These are phyloP conservation scores for Ceratobasidium sp. DNA, from an alignment of 1,284 basidiomycete species.

Conservation along the genomic window DNA sequence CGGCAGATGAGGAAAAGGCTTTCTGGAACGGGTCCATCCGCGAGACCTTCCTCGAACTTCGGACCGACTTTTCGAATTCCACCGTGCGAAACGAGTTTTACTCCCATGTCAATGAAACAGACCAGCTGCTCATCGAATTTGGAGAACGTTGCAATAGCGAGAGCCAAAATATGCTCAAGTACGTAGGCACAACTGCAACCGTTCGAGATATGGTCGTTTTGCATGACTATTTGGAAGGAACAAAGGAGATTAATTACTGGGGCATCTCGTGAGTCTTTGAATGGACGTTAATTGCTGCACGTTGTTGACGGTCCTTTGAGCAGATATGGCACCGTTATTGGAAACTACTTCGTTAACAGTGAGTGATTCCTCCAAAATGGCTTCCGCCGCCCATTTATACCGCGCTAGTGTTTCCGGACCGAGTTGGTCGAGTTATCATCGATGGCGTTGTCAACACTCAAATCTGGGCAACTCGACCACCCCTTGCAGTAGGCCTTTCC, in stretches of 20 bases:
- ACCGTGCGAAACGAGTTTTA: constrained; percentile 26
- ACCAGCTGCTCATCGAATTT: constrained; percentile 3
- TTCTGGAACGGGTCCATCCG: constrained; percentile 33
- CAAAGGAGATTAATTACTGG: constrained; percentile 18
- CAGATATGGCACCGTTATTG: constrained; percentile 35
- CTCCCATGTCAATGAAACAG: constrained; percentile 23
- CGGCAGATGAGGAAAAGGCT: not conserved
- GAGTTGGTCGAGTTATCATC: constrained; percentile 34
- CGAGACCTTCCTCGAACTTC: not conserved
- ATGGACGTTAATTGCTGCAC: not conserved
- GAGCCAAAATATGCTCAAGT: constrained; percentile 19
- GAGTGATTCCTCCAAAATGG: not conserved
- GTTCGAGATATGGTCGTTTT: constrained; percentile 36
- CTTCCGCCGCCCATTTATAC: not conserved
- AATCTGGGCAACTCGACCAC: not conserved
- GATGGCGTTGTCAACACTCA: constrained; percentile 33
- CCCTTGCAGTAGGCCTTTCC: not conserved
- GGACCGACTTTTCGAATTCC: constrained; percentile 14
- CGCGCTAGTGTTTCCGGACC: constrained; percentile 28
- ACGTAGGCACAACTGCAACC: constrained; percentile 31
- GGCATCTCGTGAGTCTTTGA: constrained; percentile 25
- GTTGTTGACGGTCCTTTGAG: not conserved
- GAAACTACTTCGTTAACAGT: constrained; percentile 36
- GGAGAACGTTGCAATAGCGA: constrained; percentile 15
- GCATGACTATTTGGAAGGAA: constrained; percentile 26